Conservation (phyloP, 75 land plant genomes). For the Selaginella moellendorffii region DNA sequence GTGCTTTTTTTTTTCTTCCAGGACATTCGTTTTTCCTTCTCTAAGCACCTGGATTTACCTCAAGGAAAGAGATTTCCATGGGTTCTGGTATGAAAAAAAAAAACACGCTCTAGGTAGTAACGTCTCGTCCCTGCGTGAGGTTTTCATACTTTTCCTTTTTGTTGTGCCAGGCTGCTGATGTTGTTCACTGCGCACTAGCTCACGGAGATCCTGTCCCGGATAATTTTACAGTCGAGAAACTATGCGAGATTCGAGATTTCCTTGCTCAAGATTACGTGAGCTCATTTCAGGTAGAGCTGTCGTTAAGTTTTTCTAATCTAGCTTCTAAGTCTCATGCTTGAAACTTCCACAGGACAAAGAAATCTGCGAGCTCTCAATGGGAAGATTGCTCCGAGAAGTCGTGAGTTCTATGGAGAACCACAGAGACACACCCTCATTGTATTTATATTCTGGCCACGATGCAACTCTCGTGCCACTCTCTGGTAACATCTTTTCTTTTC, state of each 20-base stretch:
- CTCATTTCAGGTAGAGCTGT: constrained; percentile 7
- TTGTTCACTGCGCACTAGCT: constrained; percentile 4
- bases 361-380: constrained; percentile 14
- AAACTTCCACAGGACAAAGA: constrained; percentile 13
- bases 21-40: constrained; percentile 8
- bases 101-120: not conserved
- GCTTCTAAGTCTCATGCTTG: not conserved
- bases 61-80: constrained; percentile 14
- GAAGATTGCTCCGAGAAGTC: constrained; percentile 12
- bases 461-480: constrained; percentile 14
- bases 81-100: too few species aligned
- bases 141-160: not conserved
- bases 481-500: too few species aligned
- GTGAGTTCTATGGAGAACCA: constrained; percentile 2
- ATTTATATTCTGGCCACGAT: constrained; percentile 16
- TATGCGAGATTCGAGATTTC: constrained; percentile 6
- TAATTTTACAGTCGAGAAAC: constrained; percentile 4
- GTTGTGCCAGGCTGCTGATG: constrained; percentile 13
- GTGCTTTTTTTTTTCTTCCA: not conserved
- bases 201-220: constrained; percentile 14
- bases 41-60: not conserved
- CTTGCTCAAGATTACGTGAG: constrained; percentile 11
- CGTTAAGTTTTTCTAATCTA: not conserved
- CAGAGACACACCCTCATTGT: constrained; percentile 3
- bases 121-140: not conserved